Percentiles rank a stretch among this genome's conserved stretches.
Evolutionary conservation across 2,329 filamentous ascomycete species (phyloP).

Genomic region (Gaeumannomyces sp.): DNA sequence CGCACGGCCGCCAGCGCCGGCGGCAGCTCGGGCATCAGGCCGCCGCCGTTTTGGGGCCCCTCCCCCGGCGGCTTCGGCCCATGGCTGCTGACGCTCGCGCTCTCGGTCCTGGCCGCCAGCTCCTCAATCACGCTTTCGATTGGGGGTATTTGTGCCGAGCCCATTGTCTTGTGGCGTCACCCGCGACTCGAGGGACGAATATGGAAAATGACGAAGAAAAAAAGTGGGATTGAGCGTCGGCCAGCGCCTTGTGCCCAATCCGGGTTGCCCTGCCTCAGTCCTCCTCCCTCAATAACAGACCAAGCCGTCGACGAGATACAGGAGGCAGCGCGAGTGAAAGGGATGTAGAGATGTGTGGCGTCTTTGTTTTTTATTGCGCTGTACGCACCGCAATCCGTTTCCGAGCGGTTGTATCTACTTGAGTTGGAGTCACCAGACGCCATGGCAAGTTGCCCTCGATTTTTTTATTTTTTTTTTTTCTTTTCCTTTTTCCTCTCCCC

Average conservation of each 20-base stretch:
- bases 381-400: too few relatives aligned
- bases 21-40: constrained; percentile 35
- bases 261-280: too few relatives aligned
- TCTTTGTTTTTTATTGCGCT: too few relatives aligned
- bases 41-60: constrained; percentile 13
- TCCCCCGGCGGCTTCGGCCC: background rate
- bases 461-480: constrained; percentile 1
- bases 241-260: too few relatives aligned
- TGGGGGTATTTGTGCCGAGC: constrained; percentile 13
- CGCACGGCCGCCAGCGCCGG: constrained; percentile 33
- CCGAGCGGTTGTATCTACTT: background rate
- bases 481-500: background rate
- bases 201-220: background rate
- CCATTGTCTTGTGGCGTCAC: background rate
- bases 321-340: too few relatives aligned
- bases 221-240: background rate
- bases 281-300: too few relatives aligned
- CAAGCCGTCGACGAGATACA: too few relatives aligned
- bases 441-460: background rate
- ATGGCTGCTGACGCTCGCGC: background rate
- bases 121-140: constrained; percentile 16
- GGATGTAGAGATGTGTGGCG: too few relatives aligned
- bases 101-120: constrained; percentile 8
- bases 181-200: background rate
- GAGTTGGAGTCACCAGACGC: background rate